A percentile compares a stretch with the other conserved stretches of the same genome.
These are phyloP conservation scores for Arthrobotrys sphaeroides DNA, from an alignment of 2,329 filamentous ascomycete species.

Conservation along the genomic window DNA sequence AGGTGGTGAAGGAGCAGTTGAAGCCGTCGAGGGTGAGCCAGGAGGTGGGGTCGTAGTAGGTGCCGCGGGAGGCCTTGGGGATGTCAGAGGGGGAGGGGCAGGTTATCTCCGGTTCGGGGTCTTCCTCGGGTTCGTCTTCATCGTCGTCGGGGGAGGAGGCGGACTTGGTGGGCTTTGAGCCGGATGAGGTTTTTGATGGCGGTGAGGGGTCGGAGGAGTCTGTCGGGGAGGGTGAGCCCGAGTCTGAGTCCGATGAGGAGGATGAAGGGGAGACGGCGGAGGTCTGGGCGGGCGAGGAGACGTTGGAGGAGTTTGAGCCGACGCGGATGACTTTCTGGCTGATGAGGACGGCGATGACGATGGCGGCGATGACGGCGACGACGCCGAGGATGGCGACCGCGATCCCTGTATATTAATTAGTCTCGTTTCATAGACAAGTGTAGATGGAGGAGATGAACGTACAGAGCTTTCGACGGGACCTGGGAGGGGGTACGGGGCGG, in stretches of 20 bases:
- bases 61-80: constrained; percentile 63
- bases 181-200: not conserved
- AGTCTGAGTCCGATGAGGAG: no score
- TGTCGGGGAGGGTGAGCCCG: not conserved
- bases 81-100: constrained; percentile 40
- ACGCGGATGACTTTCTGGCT: constrained; percentile 37
- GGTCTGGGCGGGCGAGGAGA: not conserved
- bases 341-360: constrained; percentile 38
- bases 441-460: not conserved
- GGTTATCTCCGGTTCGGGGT: constrained; percentile 1
- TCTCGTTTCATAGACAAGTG: not conserved
- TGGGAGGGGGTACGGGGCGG: constrained; percentile 6
- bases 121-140: not conserved
- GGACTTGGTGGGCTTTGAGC: not conserved
- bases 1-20: constrained; percentile 90
- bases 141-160: not conserved
- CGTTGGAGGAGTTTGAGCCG: not conserved
- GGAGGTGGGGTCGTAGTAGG: constrained; percentile 84
- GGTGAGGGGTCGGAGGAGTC: not conserved
- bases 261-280: no score
- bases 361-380: constrained; percentile 14
- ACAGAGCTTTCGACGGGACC: constrained; percentile 12
- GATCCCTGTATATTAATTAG: constrained; percentile 31
- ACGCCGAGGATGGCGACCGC: constrained; percentile 11
- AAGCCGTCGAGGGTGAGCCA: constrained; percentile 92